Evolutionary conservation across 495 filamentous ascomycete genomes (phyloP).

Genomic region (Arthonia radiata): DNA sequence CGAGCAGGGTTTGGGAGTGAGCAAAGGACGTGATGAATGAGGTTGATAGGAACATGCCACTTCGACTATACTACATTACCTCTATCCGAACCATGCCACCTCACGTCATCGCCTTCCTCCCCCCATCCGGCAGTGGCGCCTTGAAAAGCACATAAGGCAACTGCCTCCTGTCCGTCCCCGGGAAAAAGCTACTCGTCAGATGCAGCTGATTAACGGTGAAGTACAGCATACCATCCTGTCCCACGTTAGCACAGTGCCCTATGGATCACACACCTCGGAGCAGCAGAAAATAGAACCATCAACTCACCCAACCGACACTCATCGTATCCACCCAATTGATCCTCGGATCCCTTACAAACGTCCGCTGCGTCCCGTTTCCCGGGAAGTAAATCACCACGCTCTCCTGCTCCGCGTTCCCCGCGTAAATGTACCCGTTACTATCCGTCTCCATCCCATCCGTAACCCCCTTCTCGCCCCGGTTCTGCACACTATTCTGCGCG

Average conservation of each 20-base stretch:
- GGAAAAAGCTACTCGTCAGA: slow-evolving; percentile 4
- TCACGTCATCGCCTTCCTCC: too few relatives aligned
- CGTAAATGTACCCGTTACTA: slow-evolving; percentile 15
- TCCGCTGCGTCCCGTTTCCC: slow-evolving; percentile 12
- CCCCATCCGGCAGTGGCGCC: too few relatives aligned
- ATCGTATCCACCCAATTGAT: slow-evolving; percentile 14
- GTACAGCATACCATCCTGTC: slow-evolving; percentile 12
- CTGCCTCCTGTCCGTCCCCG: slow-evolving; percentile 9
- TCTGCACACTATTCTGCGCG: background rate
- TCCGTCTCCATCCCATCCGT: slow-evolving; percentile 1
- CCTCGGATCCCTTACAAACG: slow-evolving; percentile 16
- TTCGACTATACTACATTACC: too few relatives aligned
- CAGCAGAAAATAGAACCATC: slow-evolving; percentile 1
- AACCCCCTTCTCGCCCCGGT: background rate
- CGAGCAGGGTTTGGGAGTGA: too few relatives aligned
- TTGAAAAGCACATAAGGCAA: slow-evolving; percentile 16
- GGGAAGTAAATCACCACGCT: slow-evolving; percentile 18
- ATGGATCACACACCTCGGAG: background rate
- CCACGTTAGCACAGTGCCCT: background rate
- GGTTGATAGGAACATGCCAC: too few relatives aligned
- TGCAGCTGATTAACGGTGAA: slow-evolving; percentile 11
- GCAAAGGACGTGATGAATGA: too few relatives aligned
- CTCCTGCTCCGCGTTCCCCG: slow-evolving; percentile 18
- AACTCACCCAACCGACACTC: slow-evolving; percentile 2
- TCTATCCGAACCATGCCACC: too few relatives aligned